Base-by-base conservation (phyloP, 768 basidiomycete genomes). In the Harrya chromipes region DNA sequence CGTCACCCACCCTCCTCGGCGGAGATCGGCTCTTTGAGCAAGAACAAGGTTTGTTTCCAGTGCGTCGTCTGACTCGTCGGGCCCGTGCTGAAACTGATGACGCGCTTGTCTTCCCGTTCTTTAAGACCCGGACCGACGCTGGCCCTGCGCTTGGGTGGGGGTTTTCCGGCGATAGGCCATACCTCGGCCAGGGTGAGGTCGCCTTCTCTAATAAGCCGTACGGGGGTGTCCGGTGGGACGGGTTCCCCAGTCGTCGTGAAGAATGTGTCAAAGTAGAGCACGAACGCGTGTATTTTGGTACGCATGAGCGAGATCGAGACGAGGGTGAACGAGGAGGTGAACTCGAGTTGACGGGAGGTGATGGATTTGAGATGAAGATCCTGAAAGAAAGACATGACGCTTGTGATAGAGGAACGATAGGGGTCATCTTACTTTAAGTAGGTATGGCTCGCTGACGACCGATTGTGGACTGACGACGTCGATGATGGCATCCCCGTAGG, bases 191-290 rank as follows among this genome's bases (percentile, higher is more conserved):
- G 70, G 16, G 70, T 58, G 19, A 82, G 70, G 7, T 77, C 78
- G 31, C 84, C 85, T 24, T 83, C 80, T 48, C 78, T 78, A 43
- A 82, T 70, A 12, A 82, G 58, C 41, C 80, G 76, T 9, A 83
- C 85, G 19, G 77, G 61, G 0, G 77, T 77, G 29, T 72, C 71
- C 0, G 79, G 72, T 0, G 82, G 67, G 6, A 85, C 70, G 1
- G 79, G 79, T 37, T 72, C 72, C 79, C 85, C 24, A 68, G 74
- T 37, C 53, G 73, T 66, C 1, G 82, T 83, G 76, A 98, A 97
- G 76, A 94, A 97, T 0, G 88, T 87, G 70, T 98, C 95, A 61
- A 98, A 98, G 72, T 95, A 95, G 16, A 94, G 81, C 21, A 97
- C 76, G 71, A 98, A 84, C 6, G 89, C 77, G 62, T 83, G 83